phyloP scores from a whole-genome alignment of 495 filamentous ascomycete species.

The Talaromyces liani region DNA sequence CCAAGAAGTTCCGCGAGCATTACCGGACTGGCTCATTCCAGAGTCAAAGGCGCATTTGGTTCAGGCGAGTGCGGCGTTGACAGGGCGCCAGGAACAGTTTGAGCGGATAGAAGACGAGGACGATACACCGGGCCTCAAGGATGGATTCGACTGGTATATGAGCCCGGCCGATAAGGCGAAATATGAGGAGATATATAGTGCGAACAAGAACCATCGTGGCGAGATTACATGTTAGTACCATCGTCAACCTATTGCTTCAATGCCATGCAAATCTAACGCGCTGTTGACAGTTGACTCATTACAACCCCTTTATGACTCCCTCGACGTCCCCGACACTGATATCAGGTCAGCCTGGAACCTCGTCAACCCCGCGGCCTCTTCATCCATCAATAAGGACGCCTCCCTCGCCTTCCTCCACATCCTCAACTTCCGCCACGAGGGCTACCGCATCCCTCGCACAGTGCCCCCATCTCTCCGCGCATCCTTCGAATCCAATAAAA shows the following conservation, averaged over 20 bases:
- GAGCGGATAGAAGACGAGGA: constrained; percentile 70
- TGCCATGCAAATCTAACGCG: not conserved
- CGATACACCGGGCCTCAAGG: constrained; percentile 75
- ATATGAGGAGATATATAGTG: constrained; percentile 92
- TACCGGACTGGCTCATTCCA: constrained; percentile 94
- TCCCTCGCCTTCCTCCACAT: constrained; percentile 92
- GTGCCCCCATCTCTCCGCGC: constrained; percentile 85
- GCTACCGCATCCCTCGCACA: constrained; percentile 86
- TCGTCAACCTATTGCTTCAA: too few species aligned
- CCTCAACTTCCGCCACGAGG: constrained; percentile 89
- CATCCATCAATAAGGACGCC: constrained; percentile 88
- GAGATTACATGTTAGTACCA: constrained; percentile 64
- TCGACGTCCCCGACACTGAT: constrained; percentile 95
- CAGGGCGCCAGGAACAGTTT: constrained; percentile 66
- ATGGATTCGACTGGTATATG: constrained; percentile 99
- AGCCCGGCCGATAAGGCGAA: constrained; percentile 78
- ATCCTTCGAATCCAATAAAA: constrained; percentile 87
- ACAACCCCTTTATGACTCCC: constrained; percentile 75
- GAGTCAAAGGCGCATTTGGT: constrained; percentile 96
- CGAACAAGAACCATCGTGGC: constrained; percentile 77
- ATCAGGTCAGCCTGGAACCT: constrained; percentile 93
- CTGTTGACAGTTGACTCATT: constrained; percentile 60
- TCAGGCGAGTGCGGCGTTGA: constrained; percentile 77
- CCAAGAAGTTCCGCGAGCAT: constrained; percentile 66
- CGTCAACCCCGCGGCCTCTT: constrained; percentile 75